These are phyloP conservation scores for Ophiocordyceps australis DNA, from an alignment of 2,329 filamentous ascomycete genomes.

Conservation along the genomic window DNA sequence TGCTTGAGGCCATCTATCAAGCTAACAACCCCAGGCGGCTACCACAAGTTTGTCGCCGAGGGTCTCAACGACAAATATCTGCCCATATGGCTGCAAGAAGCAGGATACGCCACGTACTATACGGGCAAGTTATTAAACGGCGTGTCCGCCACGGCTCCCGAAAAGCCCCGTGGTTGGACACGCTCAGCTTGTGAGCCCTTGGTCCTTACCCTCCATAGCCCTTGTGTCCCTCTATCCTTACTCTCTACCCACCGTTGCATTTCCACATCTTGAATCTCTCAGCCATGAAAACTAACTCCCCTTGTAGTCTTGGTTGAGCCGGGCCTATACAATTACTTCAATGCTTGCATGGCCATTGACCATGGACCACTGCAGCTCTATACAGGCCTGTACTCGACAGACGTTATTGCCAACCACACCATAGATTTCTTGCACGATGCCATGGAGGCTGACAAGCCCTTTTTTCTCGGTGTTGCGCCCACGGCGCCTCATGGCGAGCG, in stretches of 20 bases:
- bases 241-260: too few species aligned
- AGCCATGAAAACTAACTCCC: neutral
- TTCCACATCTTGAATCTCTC: neutral
- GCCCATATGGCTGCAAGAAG: conserved; percentile 51
- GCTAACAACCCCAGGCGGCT: conserved; percentile 17
- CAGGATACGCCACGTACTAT: conserved; percentile 55
- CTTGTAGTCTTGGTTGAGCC: conserved; percentile 16
- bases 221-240: too few species aligned
- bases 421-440: conserved; percentile 44
- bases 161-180: conserved; percentile 41
- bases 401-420: conserved; percentile 41
- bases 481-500: conserved; percentile 45
- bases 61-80: conserved; percentile 51
- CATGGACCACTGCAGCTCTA: conserved; percentile 9
- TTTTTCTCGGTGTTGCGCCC: conserved; percentile 49
- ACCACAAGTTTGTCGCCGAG: conserved; percentile 45
- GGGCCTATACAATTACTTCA: conserved; percentile 23
- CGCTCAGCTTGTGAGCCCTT: conserved; percentile 19
- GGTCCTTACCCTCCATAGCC: too few species aligned
- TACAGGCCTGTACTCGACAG: conserved; percentile 22
- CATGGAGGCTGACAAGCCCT: conserved; percentile 32
- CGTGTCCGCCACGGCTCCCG: conserved; percentile 41
- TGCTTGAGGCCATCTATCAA: neutral
- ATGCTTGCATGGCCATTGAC: conserved; percentile 19
- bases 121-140: conserved; percentile 56